phyloP scores from a whole-genome alignment of 768 basidiomycete genomes.

The Tylopilus subfusipes region DNA sequence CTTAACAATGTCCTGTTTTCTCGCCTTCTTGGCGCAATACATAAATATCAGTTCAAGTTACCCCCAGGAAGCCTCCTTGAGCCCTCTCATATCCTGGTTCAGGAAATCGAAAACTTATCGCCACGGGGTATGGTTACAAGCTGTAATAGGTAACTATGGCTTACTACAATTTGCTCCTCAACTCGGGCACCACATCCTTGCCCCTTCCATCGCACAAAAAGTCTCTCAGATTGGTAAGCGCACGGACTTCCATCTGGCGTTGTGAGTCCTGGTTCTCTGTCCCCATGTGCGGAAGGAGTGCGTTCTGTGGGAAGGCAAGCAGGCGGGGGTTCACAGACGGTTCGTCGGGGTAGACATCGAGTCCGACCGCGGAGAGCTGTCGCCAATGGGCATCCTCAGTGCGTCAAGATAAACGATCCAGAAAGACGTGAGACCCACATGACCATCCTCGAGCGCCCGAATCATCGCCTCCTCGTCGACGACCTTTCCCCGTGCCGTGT shows the following conservation, averaged over 20 bases:
- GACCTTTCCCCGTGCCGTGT: slow-evolving; percentile 86
- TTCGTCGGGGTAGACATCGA: slow-evolving; percentile 87
- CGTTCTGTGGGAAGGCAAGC: slow-evolving; percentile 77
- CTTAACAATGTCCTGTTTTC: too few relatives aligned
- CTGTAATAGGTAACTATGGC: background rate
- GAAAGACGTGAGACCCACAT: too few relatives aligned
- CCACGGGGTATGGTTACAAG: too few relatives aligned
- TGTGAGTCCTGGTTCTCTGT: slow-evolving; percentile 82
- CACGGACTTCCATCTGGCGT: slow-evolving; percentile 80
- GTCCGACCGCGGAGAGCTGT: slow-evolving; percentile 53
- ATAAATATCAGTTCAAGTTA: too few relatives aligned
- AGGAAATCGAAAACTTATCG: too few relatives aligned
- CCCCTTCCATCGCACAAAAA: slow-evolving; percentile 63
- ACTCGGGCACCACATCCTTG: slow-evolving; percentile 64
- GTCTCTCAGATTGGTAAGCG: slow-evolving; percentile 71
- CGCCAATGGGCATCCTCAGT: too few relatives aligned
- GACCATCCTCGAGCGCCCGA: slow-evolving; percentile 78
- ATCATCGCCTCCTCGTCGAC: slow-evolving; percentile 87
- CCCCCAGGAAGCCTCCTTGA: too few relatives aligned
- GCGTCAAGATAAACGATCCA: too few relatives aligned
- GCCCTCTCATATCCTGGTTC: too few relatives aligned
- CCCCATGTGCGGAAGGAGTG: slow-evolving; percentile 89
- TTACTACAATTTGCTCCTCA: slow-evolving; percentile 19
- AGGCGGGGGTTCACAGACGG: slow-evolving; percentile 76
- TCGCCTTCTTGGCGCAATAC: too few relatives aligned